A percentile compares a stretch with the other conserved stretches of the same genome.
phyloP scores from a whole-genome alignment of 1,284 basidiomycete species.

The Boletus smithii region DNA sequence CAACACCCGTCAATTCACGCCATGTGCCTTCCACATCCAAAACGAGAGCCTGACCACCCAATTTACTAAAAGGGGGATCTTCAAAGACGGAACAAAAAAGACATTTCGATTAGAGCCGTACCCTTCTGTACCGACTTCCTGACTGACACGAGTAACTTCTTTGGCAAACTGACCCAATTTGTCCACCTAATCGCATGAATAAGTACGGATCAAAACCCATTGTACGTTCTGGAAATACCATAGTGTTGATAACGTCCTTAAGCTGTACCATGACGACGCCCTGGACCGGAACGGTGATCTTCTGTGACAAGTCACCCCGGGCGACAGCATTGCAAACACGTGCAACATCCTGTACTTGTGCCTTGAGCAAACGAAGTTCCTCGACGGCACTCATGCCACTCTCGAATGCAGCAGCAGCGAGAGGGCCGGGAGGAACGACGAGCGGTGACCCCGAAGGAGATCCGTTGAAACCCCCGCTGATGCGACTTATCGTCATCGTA shows the following conservation, averaged over 20 bases:
- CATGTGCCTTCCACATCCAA: constrained; percentile 93
- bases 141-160: constrained; percentile 82
- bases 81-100: constrained; percentile 13
- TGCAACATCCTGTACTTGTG: constrained; percentile 82
- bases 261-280: constrained; percentile 97
- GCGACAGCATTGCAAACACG: constrained; percentile 97
- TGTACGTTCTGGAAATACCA: constrained; percentile 54
- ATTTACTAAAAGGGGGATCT: constrained; percentile 50
- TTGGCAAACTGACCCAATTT: constrained; percentile 79
- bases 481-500: constrained; percentile 33
- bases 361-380: constrained; percentile 75
- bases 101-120: constrained; percentile 31
- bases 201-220: constrained; percentile 11
- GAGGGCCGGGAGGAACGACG: constrained; percentile 54
- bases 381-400: constrained; percentile 66
- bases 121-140: constrained; percentile 93
- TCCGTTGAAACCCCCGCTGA: constrained; percentile 31
- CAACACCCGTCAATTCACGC: constrained; percentile 85
- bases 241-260: constrained; percentile 97
- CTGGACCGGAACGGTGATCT: constrained; percentile 95
- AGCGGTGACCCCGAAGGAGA: constrained; percentile 45
- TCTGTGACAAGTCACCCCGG: constrained; percentile 89
- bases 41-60: constrained; percentile 90
- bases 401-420: constrained; percentile 57
- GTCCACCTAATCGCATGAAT: constrained; percentile 49